Conservation (phyloP, 495 filamentous ascomycete genomes). For the Neurospora sp. region DNA sequence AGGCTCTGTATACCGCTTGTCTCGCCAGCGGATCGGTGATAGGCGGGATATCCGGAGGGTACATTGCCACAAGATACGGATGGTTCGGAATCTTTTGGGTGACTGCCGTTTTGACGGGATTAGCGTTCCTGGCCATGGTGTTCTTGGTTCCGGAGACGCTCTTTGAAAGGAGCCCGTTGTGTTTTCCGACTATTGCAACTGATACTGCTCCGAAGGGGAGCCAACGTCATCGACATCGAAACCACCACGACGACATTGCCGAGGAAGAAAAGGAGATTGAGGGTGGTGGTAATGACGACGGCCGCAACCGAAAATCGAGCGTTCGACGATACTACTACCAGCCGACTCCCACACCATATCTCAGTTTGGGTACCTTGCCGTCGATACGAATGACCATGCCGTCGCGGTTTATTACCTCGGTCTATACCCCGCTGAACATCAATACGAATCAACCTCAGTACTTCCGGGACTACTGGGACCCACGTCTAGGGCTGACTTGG, state of each 20-base stretch:
- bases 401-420: conserved; percentile 10
- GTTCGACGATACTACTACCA: conserved; percentile 6
- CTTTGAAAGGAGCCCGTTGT: conserved; percentile 25
- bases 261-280: neutral
- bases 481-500: conserved; percentile 6
- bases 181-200: conserved; percentile 6
- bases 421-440: neutral
- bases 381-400: conserved; percentile 20
- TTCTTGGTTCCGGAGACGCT: conserved; percentile 49
- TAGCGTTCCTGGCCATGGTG: conserved; percentile 16
- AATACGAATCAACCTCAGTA: neutral
- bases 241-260: neutral
- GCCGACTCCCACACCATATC: conserved; percentile 6
- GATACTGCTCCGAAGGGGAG: neutral
- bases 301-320: neutral
- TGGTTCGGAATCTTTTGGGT: conserved; percentile 37
- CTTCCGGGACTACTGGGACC: neutral
- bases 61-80: conserved; percentile 32
- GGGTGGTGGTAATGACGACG: neutral
- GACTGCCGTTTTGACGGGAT: conserved; percentile 28
- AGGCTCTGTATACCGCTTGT: conserved; percentile 43
- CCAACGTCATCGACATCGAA: neutral
- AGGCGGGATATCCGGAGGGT: conserved; percentile 40
- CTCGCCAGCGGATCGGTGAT: conserved; percentile 40
- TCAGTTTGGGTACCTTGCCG: conserved; percentile 15